These are phyloP conservation scores for Debaryomyces psychrophilus DNA, from an alignment of 1,139 yeast species.

Conservation along the genomic window DNA sequence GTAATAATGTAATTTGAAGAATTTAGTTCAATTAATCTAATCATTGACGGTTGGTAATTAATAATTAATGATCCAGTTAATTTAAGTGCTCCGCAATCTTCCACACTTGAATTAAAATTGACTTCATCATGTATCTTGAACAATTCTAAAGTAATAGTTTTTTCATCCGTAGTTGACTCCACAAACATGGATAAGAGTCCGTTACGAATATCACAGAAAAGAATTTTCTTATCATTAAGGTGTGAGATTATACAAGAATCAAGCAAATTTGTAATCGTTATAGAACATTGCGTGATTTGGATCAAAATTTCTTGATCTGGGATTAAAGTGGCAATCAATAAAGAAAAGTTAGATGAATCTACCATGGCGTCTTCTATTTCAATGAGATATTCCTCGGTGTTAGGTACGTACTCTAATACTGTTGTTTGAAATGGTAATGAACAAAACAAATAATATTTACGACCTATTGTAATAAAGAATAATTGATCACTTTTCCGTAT, in stretches of 20 bases:
- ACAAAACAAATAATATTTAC: constrained; percentile 32
- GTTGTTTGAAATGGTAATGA: constrained; percentile 43
- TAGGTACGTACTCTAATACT: constrained; percentile 33
- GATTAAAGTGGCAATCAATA: constrained; percentile 17
- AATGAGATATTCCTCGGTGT: constrained; percentile 17
- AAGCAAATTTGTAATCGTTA: constrained; percentile 28
- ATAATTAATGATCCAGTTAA: constrained; percentile 8
- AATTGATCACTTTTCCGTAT: constrained; percentile 31
- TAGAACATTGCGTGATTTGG: constrained; percentile 35
- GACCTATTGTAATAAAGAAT: constrained; percentile 21
- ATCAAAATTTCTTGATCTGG: constrained; percentile 18
- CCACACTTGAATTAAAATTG: constrained; percentile 3
- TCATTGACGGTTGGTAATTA: constrained; percentile 24
- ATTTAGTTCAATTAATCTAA: constrained; percentile 15
- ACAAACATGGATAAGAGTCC: constrained; percentile 20
- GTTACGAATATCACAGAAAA: constrained; percentile 20
- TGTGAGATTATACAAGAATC: constrained; percentile 12
- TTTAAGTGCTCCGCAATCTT: constrained; percentile 8
- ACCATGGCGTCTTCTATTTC: constrained; percentile 30
- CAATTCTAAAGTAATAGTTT: constrained; percentile 4
- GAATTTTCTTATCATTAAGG: constrained; percentile 16
- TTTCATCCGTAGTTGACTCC: constrained; percentile 15
- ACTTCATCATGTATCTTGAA: constrained; percentile 3
- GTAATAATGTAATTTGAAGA: constrained; percentile 14
- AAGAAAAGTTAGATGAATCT: constrained; percentile 15